Base-by-base conservation (phyloP, 139 green algal species). In the Volvox africanus region DNA sequence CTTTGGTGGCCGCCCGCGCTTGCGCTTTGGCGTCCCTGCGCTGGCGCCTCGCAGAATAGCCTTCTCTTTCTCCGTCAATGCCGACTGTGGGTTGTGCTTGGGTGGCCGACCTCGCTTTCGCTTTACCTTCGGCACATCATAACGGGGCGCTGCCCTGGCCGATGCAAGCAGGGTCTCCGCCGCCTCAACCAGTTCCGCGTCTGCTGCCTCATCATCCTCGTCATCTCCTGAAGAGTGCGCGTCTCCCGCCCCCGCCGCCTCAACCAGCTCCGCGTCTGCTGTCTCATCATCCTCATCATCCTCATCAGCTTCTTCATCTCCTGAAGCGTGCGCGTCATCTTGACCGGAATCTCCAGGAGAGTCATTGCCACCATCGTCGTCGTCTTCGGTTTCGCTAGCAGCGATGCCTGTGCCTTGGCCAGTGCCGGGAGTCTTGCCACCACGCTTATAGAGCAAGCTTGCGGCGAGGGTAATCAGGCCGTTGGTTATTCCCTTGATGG, bases 31-130 rank as follows among this genome's bases (percentile, higher is more conserved):
- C 44, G 44, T 55, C 44, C 44, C 65, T 24, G 65, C 11, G 21
- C 16, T 73, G 65, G 65, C 65, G 65, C 21, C 65, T 12, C 21
- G 65, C 9, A 55, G 44, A 55, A 9, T 9, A 14, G 9, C 2
- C 65, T 73, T 35, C 73, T 32, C 28, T 14, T 36, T 37, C 73
- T 35, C 73, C 1, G 28, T n/a, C 20, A 18, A 44, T 35, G 37
- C 36, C 37, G 78, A 44, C 33, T 84, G n/a, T 1, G 37, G 78
- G 36, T 84, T 84, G 24, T 22, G 36, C 83, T 88, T 88, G 13
- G 20, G 83, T 65, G 67, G 83, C 24, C 83, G 67, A 61, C 67
- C 67, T 0, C 24, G 68, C 67, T 76, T 50, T 26, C 35, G 83
- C 36, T 80, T 80, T 36, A 44, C 50, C 11, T 1, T n/a, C 22